Conservation (phyloP, 805 yeast genomes). For the Saccharomycopsis sp. region DNA sequence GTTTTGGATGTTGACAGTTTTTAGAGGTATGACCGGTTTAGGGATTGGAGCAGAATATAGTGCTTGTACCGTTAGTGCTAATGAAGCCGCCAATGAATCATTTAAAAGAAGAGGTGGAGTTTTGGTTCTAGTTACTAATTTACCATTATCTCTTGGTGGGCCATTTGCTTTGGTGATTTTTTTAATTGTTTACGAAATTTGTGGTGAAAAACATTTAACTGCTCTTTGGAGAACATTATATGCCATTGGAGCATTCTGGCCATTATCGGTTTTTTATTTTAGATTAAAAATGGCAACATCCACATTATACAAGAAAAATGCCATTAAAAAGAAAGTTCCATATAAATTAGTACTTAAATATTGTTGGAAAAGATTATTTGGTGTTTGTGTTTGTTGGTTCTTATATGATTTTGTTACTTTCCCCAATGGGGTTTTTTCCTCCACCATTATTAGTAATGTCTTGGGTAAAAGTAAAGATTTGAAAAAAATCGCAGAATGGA, state of each 20-base stretch:
- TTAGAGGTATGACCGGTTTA: slow-evolving; percentile 66
- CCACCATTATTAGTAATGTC: slow-evolving; percentile 48
- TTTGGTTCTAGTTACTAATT: slow-evolving; percentile 57
- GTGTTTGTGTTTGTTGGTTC: slow-evolving; percentile 72
- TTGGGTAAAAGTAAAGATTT: slow-evolving; percentile 30
- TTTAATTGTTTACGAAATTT: slow-evolving; percentile 54
- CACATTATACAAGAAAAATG: slow-evolving; percentile 49
- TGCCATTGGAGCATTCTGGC: slow-evolving; percentile 58
- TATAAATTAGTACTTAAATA: slow-evolving; percentile 50
- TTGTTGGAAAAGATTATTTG: slow-evolving; percentile 60
- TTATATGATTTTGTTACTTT: slow-evolving; percentile 72
- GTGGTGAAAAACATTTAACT: slow-evolving; percentile 33
- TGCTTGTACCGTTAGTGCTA: slow-evolving; percentile 55
- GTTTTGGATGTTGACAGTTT: slow-evolving; percentile 70
- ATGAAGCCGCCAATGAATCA: slow-evolving; percentile 63
- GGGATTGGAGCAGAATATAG: slow-evolving; percentile 77
- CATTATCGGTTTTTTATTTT: slow-evolving; percentile 61
- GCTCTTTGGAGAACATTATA: slow-evolving; percentile 65
- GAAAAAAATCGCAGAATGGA: slow-evolving; percentile 63
- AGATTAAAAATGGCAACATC: slow-evolving; percentile 62
- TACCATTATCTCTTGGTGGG: slow-evolving; percentile 68
- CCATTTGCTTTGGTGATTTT: slow-evolving; percentile 65
- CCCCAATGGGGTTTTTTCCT: slow-evolving; percentile 66
- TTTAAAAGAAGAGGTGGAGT: slow-evolving; percentile 55
- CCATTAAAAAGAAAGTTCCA: slow-evolving; percentile 48